Base-by-base conservation (phyloP, 139 green algal genomes). In the Asterochloris sp. region DNA sequence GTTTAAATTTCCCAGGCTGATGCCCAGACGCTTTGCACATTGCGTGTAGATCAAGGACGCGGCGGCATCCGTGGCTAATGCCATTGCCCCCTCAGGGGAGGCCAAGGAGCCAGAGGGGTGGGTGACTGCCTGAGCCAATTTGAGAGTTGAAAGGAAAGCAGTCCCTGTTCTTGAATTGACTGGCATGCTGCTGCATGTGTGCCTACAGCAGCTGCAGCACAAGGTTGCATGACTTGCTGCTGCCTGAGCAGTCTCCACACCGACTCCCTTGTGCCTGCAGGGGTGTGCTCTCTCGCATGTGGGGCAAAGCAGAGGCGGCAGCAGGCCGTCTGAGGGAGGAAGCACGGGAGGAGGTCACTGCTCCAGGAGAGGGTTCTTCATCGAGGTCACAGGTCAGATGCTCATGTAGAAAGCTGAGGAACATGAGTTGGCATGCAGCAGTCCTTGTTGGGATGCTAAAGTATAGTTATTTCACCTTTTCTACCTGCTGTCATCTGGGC, bases 71-170 rank as follows among this genome's bases (percentile, higher is more conserved):
- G 76, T 80, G 76, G 67, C 67, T 47, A 80, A 80, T 26, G 68
- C 67, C n/a, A 80, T 80, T 60, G 54, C 68, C 47, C 76, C 76
- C 29, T 69, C 60, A 14, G 76, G 47, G 23, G 76, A 80, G 23
- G 76, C 76, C 14, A 80, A 80, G 60, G 76, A 80, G 76, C 29
- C 74, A 80, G n/a, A 67, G 61, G 21, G 76, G 60, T 80, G 76
- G 76, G 76, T 69, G 54, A 47, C 76, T 69, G 76, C 76, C 47
- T 14, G n/a, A 64, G 47, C 67, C 68, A 62, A n/a, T 29, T 61
- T 61, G 1, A 26, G 24, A 9, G 76, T 69, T 47, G 16, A 69
- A n/a, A 54, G 69, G 76, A 80, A 47, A 12, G 67, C 76, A 47
- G 76, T 62, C n/a, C 26, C 67, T 69, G 76, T 69, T 61, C 76